Conservation (phyloP, 148 eudicot genomes). For the Polygonum aviculare region DNA sequence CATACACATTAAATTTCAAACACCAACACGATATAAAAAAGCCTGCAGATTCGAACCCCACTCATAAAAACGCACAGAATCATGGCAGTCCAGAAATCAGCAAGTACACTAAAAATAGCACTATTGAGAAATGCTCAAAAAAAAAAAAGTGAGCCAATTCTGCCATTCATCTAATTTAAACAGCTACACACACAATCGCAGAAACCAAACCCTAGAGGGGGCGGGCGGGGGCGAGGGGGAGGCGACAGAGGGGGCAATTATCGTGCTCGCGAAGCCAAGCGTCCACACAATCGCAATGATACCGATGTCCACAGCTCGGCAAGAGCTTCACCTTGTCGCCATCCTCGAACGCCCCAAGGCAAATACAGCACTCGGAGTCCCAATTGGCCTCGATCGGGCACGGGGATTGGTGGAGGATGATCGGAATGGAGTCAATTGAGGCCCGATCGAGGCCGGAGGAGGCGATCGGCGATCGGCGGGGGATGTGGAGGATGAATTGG, state of each 20-base stretch:
- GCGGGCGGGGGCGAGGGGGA: constrained; percentile 18
- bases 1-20: too few relatives aligned
- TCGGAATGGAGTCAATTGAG: constrained; percentile 34
- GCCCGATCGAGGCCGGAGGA: constrained; percentile 32
- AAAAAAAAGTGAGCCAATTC: too few relatives aligned
- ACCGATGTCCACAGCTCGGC: constrained; percentile 47
- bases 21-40: not conserved
- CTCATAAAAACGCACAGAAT: too few relatives aligned
- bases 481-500: constrained; percentile 14
- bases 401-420: constrained; percentile 25
- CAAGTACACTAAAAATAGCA: not conserved
- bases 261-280: constrained; percentile 52
- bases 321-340: constrained; percentile 63
- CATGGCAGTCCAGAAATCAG: not conserved
- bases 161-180: not conserved
- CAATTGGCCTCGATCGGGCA: constrained; percentile 2
- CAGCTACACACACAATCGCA: not conserved
- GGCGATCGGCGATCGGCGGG: constrained; percentile 12
- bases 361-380: constrained; percentile 60
- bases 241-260: constrained; percentile 72
- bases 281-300: constrained; percentile 73
- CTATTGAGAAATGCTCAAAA: too few relatives aligned
- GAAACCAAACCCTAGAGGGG: not conserved
- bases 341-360: constrained; percentile 52
- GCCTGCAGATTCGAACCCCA: not conserved